Base-by-base conservation (phyloP, 257 asterid species). In the Henckelia pumila region DNA sequence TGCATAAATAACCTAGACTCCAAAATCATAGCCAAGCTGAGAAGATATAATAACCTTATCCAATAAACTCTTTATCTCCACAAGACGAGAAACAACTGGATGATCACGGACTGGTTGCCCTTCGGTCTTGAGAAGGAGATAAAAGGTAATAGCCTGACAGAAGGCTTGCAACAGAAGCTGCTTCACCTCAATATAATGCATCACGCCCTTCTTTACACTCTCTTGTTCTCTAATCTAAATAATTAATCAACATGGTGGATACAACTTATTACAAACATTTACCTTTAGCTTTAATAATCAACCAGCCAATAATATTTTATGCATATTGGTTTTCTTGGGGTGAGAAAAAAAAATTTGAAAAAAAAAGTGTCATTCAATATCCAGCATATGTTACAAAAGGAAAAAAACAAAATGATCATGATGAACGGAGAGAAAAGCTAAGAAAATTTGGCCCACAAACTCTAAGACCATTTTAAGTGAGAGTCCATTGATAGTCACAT, bases 111-210 rank as follows among this genome's bases (percentile, higher is more conserved):
- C 89, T 52, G 89, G 89, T 32, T 75, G 91, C 64, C 97, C 99
- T 83, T 94, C 99, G 32, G 99, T 79, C 85, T 88, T 94, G 67
- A 94, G 92, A 73, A 94, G 97, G 61, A 94, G 99, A 75, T 88
- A 94, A 76, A 88, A 91, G 58, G 93, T 79, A 69, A 91, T 94
- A 64, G 97, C 91, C 78, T 93, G 99, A 83, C 97, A 90, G 79
- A 78, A 93, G 75, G 95, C 80, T 69, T 85, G 92, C 84, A 93
- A 76, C 63, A 93, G 87, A 26, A 84, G 81, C 79, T 79, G 91
- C 84, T 90, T 88, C 73, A 86, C 88, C 85, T 90, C 92, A 60
- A 90, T 33, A 81, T 85, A 93, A 71, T 86, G 83, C 83, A 77
- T 32, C 64, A 59, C 88, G 28, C 86, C 95, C 77, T 84, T 84